These are phyloP conservation scores for Diplocarpon rosae DNA, from an alignment of 2,329 filamentous ascomycete genomes.

Conservation along the genomic window DNA sequence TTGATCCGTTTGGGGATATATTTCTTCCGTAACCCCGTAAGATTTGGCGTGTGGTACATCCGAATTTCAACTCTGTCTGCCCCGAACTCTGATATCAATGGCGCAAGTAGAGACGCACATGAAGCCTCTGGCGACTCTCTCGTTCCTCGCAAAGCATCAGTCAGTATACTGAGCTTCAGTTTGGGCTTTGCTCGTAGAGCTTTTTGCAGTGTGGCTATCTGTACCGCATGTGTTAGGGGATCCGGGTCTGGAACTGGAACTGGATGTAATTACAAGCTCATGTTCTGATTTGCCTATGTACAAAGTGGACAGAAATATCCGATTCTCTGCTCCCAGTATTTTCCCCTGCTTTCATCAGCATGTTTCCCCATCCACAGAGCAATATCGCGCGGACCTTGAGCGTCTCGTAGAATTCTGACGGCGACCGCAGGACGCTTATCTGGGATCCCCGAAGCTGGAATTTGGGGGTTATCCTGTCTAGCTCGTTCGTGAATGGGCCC, in stretches of 20 bases:
- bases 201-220: slow-evolving; percentile 67
- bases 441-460: slow-evolving; percentile 77
- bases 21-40: slow-evolving; percentile 77
- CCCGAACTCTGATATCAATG: slow-evolving; percentile 77
- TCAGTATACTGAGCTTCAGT: slow-evolving; percentile 77
- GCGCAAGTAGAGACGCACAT: slow-evolving; percentile 77
- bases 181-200: slow-evolving; percentile 64
- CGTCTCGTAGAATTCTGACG: slow-evolving; percentile 81
- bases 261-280: slow-evolving; percentile 51
- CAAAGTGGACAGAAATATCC: slow-evolving; percentile 88
- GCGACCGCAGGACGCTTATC: slow-evolving; percentile 68
- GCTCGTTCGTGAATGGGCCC: slow-evolving; percentile 54
- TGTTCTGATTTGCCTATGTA: slow-evolving; percentile 92
- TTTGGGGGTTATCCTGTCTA: slow-evolving; percentile 82
- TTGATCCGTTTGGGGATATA: slow-evolving; percentile 84
- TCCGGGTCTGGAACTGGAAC: slow-evolving; percentile 7
- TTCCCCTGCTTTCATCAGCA: slow-evolving; percentile 47
- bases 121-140: slow-evolving; percentile 78
- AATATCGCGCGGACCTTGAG: slow-evolving; percentile 55
- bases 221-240: slow-evolving; percentile 6
- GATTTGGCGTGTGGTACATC: slow-evolving; percentile 96
- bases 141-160: slow-evolving; percentile 83
- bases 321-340: slow-evolving; percentile 65
- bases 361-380: not conserved
- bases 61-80: slow-evolving; percentile 76